These are phyloP conservation scores for Somion occarium DNA, from an alignment of 1,284 basidiomycete genomes.

Conservation along the genomic window DNA sequence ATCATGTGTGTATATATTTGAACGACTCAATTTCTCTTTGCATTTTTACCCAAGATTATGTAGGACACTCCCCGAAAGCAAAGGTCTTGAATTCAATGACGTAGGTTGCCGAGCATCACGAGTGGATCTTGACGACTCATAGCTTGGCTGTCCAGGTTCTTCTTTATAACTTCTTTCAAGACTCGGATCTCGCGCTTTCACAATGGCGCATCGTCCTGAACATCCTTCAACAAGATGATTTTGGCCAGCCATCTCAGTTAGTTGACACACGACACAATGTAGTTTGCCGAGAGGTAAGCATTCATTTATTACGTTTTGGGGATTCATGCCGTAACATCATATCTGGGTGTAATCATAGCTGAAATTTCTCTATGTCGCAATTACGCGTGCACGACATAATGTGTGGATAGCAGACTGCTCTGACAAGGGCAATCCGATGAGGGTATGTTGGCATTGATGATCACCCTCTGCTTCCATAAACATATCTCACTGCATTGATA, in stretches of 20 bases:
- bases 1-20: constrained; percentile 53
- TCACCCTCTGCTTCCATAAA: background rate
- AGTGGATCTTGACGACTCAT: background rate
- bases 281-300: constrained; percentile 34
- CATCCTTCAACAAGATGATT: constrained; percentile 50
- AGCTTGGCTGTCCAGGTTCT: constrained; percentile 66
- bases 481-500: background rate
- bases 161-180: constrained; percentile 67
- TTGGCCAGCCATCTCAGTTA: constrained; percentile 38
- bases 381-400: constrained; percentile 62
- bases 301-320: background rate
- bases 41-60: background rate
- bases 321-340: background rate
- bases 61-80: constrained; percentile 71
- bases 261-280: constrained; percentile 46
- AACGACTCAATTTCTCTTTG: no score
- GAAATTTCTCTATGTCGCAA: constrained; percentile 64
- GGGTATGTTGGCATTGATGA: constrained; percentile 31
- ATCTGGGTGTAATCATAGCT: constrained; percentile 35
- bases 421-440: constrained; percentile 49
- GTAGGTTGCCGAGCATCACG: constrained; percentile 29
- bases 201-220: constrained; percentile 59
- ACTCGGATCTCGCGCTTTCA: constrained; percentile 44
- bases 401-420: constrained; percentile 65
- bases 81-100: constrained; percentile 72